These are phyloP conservation scores for Calocybe gambosa DNA, from an alignment of 1,284 basidiomycete species.

Conservation along the genomic window DNA sequence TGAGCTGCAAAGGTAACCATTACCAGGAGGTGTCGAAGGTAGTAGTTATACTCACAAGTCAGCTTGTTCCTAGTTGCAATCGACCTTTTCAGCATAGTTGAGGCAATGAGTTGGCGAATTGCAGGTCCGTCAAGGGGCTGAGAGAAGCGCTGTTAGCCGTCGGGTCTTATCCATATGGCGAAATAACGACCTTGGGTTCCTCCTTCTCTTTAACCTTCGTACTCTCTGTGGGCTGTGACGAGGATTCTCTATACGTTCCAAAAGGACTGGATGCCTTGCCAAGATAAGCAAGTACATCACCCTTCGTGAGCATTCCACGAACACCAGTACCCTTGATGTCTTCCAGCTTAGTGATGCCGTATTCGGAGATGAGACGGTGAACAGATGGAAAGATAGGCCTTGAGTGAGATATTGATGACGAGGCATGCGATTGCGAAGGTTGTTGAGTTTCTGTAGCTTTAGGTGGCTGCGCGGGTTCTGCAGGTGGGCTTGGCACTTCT, in stretches of 20 bases:
- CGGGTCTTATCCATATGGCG: not conserved
- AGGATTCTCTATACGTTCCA: conserved; percentile 60
- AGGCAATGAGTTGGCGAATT: conserved; percentile 67
- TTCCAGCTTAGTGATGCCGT: conserved; percentile 48
- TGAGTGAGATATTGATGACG: conserved; percentile 39
- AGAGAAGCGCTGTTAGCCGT: not conserved
- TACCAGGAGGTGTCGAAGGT: not conserved
- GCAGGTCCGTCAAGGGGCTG: conserved; percentile 64
- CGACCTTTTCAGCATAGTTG: conserved; percentile 59
- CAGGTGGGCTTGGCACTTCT: conserved; percentile 24
- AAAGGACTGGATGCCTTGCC: conserved; percentile 76
- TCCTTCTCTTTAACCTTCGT: conserved; percentile 27
- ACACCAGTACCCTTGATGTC: conserved; percentile 74
- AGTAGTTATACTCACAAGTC: conserved; percentile 34
- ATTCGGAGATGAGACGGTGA: conserved; percentile 58
- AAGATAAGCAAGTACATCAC: conserved; percentile 78
- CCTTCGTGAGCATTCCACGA: conserved; percentile 87
- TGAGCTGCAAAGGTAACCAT: not conserved
- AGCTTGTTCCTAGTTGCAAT: conserved; percentile 42
- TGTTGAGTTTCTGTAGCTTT: conserved; percentile 18
- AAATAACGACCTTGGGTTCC: conserved; percentile 28
- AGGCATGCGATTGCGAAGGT: conserved; percentile 25
- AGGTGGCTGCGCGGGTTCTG: conserved; percentile 25
- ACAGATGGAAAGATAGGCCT: conserved; percentile 76
- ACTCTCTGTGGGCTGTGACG: conserved; percentile 28